Evolutionary conservation across 441 rosid genomes (phyloP), one percentile per base, ranked within the genome.

Genomic region (Brassica hybrid): DNA sequence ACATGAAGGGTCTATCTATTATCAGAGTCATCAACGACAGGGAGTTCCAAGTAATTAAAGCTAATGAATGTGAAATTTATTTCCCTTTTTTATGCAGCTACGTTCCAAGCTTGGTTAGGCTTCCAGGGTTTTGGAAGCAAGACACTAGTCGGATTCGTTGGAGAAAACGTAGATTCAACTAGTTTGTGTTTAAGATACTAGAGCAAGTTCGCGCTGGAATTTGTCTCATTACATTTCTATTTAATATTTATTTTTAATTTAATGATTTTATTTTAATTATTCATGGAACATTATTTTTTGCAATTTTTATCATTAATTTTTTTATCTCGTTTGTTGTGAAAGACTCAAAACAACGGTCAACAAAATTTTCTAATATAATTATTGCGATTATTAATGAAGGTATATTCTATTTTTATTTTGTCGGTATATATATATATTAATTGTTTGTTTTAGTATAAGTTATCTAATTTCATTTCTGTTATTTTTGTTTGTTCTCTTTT

Each of bases 101-200:
- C n/a, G 27, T 36, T 36, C 25, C 27, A 4, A 17, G 50, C 16
- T 36, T 64, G 9, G n/a, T 36, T 36, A 64, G 10, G 68, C 4
- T 17, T 4, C 52, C 52, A 9, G 27, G 52, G 6, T 65, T 65
- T 65, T 38, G 5, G 5, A 65, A 65, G 54, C 69, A 65, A 65
- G 69, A 65, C 32, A 18, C 30, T 5, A 38, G 69, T 65, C 54
- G 32, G 17, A 38, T 65, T 65, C 69, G 32, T 2, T 18, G 52
- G 11, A 38, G 32, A 41, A 38, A 9, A 65, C 43, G 13, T 41
- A 65, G 54, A 65, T 65, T 38, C 69, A 11, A 65, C 50, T 43
- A 43, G 50, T 43, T 43, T 43, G 41, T 13, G 16, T 25, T 25
- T 25, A 25, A 25, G 27, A 25, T 25, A 25, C 27, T 25, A 25